Base-by-base conservation (phyloP, 1,139 yeast species). In the Candida mesenterica region DNA sequence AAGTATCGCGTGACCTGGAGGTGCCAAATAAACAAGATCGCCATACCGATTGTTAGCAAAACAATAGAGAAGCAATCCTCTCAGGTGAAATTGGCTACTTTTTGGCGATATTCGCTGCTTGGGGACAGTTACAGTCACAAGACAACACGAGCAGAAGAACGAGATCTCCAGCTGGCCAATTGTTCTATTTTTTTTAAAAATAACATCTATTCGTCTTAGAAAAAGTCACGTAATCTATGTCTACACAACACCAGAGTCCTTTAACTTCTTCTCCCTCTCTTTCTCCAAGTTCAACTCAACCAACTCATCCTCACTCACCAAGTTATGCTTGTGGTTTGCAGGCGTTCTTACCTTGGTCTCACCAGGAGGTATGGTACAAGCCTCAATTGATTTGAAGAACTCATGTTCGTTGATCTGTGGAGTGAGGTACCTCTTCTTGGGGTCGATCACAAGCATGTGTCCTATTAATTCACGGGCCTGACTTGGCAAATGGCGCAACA, bases 251-350 rank as follows among this genome's bases (percentile, higher is more conserved):
- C 48, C 48, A 2, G 49, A 39, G 10, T 46, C 48, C 36, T 49
- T 46, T 31, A 48, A 38, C 37, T 47, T 52, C 48, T 62, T 60
- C 35, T 59, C 43, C 42, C 62, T 48, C 36, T 66, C 68, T 42
- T 58, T 57, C 38, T 71, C 77, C 38, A 53, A 56, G 25, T 66
- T 63, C 6, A 73, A 46, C 43, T 65, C 65, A 29, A 63, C 63
- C 35, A 75, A 58, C 33, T 75, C 79, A 13, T 75, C 78, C 43
- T 77, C 83, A 1, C 80, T 70, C 2, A 78, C 64, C 46, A 79
- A 60, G 53, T 79, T 81, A 52, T 79, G 86, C 13, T 48, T 57
- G 47, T 79, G 84, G 31, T 62, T 61, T 22, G 53, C 58, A 1
- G 61, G 58, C 8, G 44, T 40, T 14, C 39, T 14, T 2, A 35